Percentiles rank a stretch among this genome's conserved stretches.
phyloP scores from a whole-genome alignment of 108 stramenopile genomes.

The Nannochloropsis salina region DNA sequence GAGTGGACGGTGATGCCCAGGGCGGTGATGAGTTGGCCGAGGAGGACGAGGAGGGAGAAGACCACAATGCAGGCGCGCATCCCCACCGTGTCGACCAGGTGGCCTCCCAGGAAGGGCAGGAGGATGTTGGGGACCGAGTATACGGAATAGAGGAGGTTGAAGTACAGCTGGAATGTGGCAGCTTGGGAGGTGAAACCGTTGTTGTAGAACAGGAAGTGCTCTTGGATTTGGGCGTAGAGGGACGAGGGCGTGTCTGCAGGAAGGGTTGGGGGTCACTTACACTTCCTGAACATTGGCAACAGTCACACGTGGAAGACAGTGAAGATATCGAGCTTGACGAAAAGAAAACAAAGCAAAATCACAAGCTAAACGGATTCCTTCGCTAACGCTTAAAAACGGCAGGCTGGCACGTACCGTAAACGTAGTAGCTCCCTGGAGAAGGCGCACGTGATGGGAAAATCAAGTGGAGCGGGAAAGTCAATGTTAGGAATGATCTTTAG shows the following conservation, averaged over 20 bases:
- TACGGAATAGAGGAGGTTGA: constrained; percentile 39
- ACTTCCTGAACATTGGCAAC: not conserved
- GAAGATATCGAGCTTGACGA: not conserved
- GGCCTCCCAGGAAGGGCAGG: constrained; percentile 42
- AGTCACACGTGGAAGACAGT: not conserved
- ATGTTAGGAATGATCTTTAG: not conserved
- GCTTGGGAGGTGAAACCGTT: not conserved
- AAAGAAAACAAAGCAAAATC: too few species aligned
- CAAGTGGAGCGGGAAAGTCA: not conserved
- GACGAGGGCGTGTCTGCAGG: not conserved
- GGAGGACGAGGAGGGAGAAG: not conserved
- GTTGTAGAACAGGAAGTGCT: constrained; percentile 1
- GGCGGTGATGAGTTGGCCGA: constrained; percentile 26
- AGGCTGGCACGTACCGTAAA: not conserved
- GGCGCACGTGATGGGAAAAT: not conserved
- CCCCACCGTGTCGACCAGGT: constrained; percentile 35
- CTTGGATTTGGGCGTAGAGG: constrained; percentile 11
- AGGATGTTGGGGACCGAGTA: constrained; percentile 41
- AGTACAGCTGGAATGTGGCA: constrained; percentile 27
- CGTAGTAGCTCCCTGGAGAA: not conserved
- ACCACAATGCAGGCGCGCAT: constrained; percentile 25
- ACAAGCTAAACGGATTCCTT: too few species aligned
- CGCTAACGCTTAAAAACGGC: too few species aligned
- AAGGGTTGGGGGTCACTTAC: not conserved
- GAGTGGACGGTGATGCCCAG: not conserved